phyloP scores from a whole-genome alignment of 2,329 filamentous ascomycete species.

The Venturia carpophila region DNA sequence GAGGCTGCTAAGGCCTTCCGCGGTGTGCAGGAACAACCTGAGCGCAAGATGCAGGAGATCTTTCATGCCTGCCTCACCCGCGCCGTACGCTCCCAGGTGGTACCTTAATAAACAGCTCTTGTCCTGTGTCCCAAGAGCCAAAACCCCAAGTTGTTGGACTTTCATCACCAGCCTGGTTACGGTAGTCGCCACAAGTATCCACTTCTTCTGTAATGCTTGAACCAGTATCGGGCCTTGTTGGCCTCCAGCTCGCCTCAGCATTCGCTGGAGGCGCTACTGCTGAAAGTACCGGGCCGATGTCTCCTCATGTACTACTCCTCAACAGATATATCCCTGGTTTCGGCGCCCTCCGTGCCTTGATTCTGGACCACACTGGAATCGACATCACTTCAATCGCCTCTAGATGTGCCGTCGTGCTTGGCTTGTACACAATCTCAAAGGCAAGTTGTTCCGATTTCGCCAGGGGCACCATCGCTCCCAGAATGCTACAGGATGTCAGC shows the following conservation, averaged over 20 bases:
- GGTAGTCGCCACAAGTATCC: not conserved
- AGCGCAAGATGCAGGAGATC: too few species aligned
- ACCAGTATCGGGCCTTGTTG: not conserved
- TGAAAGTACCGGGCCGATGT: not conserved
- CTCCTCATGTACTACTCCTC: not conserved
- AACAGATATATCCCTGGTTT: constrained; percentile 8
- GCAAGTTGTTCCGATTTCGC: not conserved
- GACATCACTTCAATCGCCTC: not conserved
- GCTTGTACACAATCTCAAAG: not conserved
- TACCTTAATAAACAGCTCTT: too few species aligned
- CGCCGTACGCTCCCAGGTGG: too few species aligned
- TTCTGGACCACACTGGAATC: not conserved
- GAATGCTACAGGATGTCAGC: too few species aligned
- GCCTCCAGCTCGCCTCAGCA: not conserved
- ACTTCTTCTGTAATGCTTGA: not conserved
- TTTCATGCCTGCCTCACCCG: too few species aligned
- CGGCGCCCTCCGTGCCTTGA: not conserved
- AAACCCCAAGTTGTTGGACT: not conserved
- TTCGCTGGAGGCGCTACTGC: not conserved
- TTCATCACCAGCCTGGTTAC: not conserved
- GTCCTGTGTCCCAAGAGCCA: too few species aligned
- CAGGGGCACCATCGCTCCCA: too few species aligned
- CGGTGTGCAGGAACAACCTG: too few species aligned
- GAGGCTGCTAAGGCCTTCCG: too few species aligned
- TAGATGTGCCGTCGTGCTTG: not conserved